Evolutionary conservation across 257 asterid species (phyloP).

Genomic region (Asclepias syriaca): DNA sequence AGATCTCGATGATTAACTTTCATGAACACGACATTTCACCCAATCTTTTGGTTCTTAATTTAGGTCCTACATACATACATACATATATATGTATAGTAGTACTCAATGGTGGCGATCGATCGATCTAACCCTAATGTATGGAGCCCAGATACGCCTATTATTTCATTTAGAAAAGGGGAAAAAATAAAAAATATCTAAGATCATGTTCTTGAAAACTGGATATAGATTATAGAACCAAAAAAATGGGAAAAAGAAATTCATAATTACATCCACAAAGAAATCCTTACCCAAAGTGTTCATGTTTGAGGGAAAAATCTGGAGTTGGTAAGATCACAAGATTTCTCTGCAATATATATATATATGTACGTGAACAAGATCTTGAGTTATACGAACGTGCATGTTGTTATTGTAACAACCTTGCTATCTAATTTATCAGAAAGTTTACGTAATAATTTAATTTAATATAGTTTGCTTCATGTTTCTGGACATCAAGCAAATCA

Average conservation of each 20-base stretch:
- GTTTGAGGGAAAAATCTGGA: background rate
- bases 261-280: background rate
- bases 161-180: background rate
- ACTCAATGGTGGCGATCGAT: too few relatives aligned
- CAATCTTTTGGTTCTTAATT: background rate
- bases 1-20: background rate
- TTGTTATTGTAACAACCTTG: background rate
- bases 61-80: background rate
- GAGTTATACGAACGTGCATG: background rate
- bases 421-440: too few relatives aligned
- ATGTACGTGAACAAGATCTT: background rate
- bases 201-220: background rate
- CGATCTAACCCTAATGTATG: background rate
- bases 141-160: background rate
- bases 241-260: background rate
- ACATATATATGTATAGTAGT: background rate
- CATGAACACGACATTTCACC: slow-evolving; percentile 2
- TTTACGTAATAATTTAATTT: background rate
- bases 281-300: background rate
- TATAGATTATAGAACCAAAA: background rate
- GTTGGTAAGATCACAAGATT: slow-evolving; percentile 7
- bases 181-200: background rate
- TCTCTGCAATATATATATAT: background rate
- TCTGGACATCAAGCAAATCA: slow-evolving; percentile 5
- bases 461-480: slow-evolving; percentile 5